These are phyloP conservation scores for Epichloe festucae DNA, from an alignment of 2,329 filamentous ascomycete species.

Conservation along the genomic window DNA sequence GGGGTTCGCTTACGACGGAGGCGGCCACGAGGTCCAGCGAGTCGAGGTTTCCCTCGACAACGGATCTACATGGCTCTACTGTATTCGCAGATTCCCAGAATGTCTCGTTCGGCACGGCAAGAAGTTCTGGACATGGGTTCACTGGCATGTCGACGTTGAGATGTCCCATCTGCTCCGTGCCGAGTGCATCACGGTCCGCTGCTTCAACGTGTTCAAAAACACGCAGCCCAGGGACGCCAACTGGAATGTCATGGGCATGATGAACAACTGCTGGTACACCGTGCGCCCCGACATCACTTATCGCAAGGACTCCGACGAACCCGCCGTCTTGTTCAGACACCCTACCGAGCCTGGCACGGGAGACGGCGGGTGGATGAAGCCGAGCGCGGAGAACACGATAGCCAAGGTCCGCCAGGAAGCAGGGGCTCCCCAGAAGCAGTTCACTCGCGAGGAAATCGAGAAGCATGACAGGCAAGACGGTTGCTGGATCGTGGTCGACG, in stretches of 20 bases:
- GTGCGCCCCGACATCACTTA: slow-evolving; percentile 27
- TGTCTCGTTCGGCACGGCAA: slow-evolving; percentile 35
- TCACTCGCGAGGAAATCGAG: slow-evolving; percentile 39
- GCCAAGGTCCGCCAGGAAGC: slow-evolving; percentile 29
- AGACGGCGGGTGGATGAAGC: slow-evolving; percentile 38
- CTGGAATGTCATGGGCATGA: slow-evolving; percentile 40
- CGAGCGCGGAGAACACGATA: slow-evolving; percentile 30
- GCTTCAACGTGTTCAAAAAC: slow-evolving; percentile 36
- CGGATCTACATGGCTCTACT: slow-evolving; percentile 27
- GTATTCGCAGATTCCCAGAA: slow-evolving; percentile 27
- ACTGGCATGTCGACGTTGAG: slow-evolving; percentile 37
- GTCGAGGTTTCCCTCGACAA: slow-evolving; percentile 36
- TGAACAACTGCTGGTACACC: slow-evolving; percentile 40
- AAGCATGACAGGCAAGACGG: slow-evolving; percentile 34
- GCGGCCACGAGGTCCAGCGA: slow-evolving; percentile 33
- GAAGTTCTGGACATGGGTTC: slow-evolving; percentile 41
- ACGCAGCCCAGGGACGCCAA: slow-evolving; percentile 31
- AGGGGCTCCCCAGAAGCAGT: slow-evolving; percentile 35
- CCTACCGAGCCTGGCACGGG: slow-evolving; percentile 30
- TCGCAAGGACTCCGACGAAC: slow-evolving; percentile 16
- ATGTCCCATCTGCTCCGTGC: slow-evolving; percentile 28
- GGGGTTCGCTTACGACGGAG: slow-evolving; percentile 30
- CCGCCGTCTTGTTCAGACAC: slow-evolving; percentile 30
- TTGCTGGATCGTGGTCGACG: slow-evolving; percentile 40
- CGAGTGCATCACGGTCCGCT: slow-evolving; percentile 30